Conservation (phyloP, 805 yeast species). For the Yarrowia sp. region DNA sequence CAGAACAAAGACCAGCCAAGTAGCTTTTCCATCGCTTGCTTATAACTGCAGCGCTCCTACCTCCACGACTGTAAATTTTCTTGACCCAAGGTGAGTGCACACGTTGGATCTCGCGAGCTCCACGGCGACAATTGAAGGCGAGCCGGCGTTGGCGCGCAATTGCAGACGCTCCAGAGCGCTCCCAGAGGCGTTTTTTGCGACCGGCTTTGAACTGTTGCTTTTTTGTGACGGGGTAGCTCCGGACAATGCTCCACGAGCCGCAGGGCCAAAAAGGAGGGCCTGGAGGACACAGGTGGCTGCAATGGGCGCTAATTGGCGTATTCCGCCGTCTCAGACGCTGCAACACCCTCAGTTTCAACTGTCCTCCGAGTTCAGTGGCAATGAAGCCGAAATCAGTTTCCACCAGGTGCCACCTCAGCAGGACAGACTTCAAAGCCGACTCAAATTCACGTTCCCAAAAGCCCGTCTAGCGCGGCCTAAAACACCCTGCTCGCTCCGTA, state of each 20-base stretch:
- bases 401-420: too few relatives aligned
- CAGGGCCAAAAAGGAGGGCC: too few relatives aligned
- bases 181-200: neutral
- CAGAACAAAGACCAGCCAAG: conserved; percentile 17
- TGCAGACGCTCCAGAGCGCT: neutral
- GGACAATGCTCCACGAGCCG: conserved; percentile 6
- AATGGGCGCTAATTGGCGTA: too few relatives aligned
- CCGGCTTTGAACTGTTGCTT: neutral
- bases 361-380: too few relatives aligned
- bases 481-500: neutral
- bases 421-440: too few relatives aligned
- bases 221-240: neutral
- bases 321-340: too few relatives aligned
- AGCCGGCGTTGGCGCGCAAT: neutral
- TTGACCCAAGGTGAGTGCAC: conserved; percentile 23
- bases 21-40: conserved; percentile 25
- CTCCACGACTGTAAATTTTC: conserved; percentile 26
- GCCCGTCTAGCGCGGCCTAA: too few relatives aligned
- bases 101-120: neutral
- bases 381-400: too few relatives aligned
- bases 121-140: neutral
- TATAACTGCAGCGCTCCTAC: conserved; percentile 24
- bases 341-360: too few relatives aligned
- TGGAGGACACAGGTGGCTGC: neutral
- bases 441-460: too few relatives aligned